Percentiles rank a stretch among this genome's conserved stretches.
Evolutionary conservation across 2,329 filamentous ascomycete genomes (phyloP).

Genomic region (Arthroderma uncinatum): DNA sequence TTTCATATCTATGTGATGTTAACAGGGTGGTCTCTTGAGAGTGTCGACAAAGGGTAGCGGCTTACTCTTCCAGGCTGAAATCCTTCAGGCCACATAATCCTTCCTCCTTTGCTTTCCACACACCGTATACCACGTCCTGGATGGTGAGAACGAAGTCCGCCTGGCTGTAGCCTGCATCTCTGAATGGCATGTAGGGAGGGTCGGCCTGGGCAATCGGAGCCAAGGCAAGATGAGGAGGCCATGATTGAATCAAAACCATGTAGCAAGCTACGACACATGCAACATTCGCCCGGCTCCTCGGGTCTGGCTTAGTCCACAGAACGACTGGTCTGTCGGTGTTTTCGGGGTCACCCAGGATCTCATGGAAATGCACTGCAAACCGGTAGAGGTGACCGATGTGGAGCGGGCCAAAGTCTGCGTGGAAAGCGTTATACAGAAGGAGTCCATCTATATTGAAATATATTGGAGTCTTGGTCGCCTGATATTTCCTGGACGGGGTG

Average conservation of each 20-base stretch:
- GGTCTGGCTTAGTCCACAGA: slow-evolving; percentile 89
- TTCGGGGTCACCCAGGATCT: slow-evolving; percentile 80
- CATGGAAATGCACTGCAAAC: slow-evolving; percentile 91
- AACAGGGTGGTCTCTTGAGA: neutral
- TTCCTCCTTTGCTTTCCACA: slow-evolving; percentile 98
- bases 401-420: slow-evolving; percentile 93
- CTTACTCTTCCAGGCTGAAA: slow-evolving; percentile 82
- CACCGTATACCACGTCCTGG: slow-evolving; percentile 94
- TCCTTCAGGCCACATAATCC: slow-evolving; percentile 81
- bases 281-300: slow-evolving; percentile 79
- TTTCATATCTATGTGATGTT: slow-evolving; percentile 56
- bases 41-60: slow-evolving; percentile 10
- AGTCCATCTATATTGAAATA: slow-evolving; percentile 94
- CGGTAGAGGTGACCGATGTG: slow-evolving; percentile 96
- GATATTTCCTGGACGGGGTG: slow-evolving; percentile 39
- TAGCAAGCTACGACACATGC: slow-evolving; percentile 93
- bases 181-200: slow-evolving; percentile 95
- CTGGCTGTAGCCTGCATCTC: slow-evolving; percentile 95
- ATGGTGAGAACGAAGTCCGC: slow-evolving; percentile 93
- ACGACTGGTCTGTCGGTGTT: slow-evolving; percentile 86
- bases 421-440: slow-evolving; percentile 94
- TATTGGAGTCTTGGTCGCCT: slow-evolving; percentile 48
- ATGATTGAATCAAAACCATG: slow-evolving; percentile 96
- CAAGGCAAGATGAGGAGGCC: slow-evolving; percentile 90
- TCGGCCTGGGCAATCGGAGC: slow-evolving; percentile 95